phyloP scores from a whole-genome alignment of 768 basidiomycete species.

The Sporobolomyces roseus region DNA sequence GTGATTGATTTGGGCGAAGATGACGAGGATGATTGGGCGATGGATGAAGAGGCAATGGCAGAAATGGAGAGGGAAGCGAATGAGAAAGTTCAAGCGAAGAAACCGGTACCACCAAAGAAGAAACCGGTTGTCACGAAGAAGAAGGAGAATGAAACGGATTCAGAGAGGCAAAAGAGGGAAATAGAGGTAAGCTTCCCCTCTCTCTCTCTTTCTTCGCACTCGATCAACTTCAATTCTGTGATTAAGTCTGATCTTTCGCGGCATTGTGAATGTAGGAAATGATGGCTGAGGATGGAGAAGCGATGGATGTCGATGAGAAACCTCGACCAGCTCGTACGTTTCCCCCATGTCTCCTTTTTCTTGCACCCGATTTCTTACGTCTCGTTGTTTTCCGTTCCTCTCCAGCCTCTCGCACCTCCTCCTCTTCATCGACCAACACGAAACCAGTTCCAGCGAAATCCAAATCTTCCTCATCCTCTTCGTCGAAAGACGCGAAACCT shows the following conservation, averaged over 20 bases:
- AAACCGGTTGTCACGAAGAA: not conserved
- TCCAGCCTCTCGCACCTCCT: conserved; percentile 1
- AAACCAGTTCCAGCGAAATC: not conserved
- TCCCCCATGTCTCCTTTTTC: too few relatives aligned
- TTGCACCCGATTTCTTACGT: too few relatives aligned
- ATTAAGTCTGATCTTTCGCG: conserved; percentile 11
- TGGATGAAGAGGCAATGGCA: conserved; percentile 6
- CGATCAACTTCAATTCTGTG: not conserved
- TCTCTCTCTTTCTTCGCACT: not conserved
- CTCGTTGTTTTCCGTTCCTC: too few relatives aligned
- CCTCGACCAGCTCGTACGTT: too few relatives aligned
- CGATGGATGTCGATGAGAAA: too few relatives aligned
- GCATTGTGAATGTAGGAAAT: too few relatives aligned
- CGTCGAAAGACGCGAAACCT: not conserved
- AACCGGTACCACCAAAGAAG: not conserved
- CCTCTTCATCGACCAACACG: not conserved
- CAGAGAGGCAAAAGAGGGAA: conserved; percentile 19
- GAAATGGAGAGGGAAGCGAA: conserved; percentile 11
- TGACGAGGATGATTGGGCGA: conserved; percentile 15
- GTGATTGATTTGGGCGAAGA: conserved; percentile 5
- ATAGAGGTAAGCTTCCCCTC: conserved; percentile 22
- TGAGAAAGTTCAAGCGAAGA: conserved; percentile 3
- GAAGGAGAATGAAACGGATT: conserved; percentile 21
- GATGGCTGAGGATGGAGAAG: too few relatives aligned
- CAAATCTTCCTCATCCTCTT: too few relatives aligned